Conservation (phyloP, 257 asterid species). For the Solanum tacnaense region DNA sequence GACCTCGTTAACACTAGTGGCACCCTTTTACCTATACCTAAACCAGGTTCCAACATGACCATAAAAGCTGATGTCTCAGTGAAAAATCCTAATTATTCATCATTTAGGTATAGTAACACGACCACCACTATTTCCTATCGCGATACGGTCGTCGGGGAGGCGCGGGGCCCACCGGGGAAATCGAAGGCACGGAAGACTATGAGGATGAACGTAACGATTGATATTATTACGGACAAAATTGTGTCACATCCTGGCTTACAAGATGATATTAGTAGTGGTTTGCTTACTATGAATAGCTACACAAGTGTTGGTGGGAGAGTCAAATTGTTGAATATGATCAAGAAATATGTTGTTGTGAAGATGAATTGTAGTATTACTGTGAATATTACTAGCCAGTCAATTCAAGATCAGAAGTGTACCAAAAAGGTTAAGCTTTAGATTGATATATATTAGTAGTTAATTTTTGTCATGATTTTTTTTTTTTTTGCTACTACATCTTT, state of each 20-base stretch:
- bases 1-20: slow-evolving; percentile 21
- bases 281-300: slow-evolving; percentile 37
- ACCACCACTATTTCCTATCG: slow-evolving; percentile 47
- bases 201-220: slow-evolving; percentile 67
- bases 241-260: slow-evolving; percentile 30
- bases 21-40: slow-evolving; percentile 19
- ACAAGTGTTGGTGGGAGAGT: slow-evolving; percentile 63
- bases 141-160: slow-evolving; percentile 60
- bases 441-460: not conserved
- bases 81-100: slow-evolving; percentile 63
- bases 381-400: slow-evolving; percentile 34
- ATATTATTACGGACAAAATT: slow-evolving; percentile 44
- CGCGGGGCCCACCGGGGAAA: slow-evolving; percentile 64
- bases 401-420: slow-evolving; percentile 51
- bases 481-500: not conserved
- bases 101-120: slow-evolving; percentile 56
- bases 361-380: slow-evolving; percentile 60
- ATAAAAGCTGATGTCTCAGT: slow-evolving; percentile 66
- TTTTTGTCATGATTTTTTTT: not conserved
- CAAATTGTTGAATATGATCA: slow-evolving; percentile 28
- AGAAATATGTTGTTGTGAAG: slow-evolving; percentile 47
- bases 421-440: slow-evolving; percentile 33
- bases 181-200: slow-evolving; percentile 59
- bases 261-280: slow-evolving; percentile 35
- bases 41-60: slow-evolving; percentile 53